phyloP scores from a whole-genome alignment of 148 eudicot genomes.

The Pouteria glomerata region DNA sequence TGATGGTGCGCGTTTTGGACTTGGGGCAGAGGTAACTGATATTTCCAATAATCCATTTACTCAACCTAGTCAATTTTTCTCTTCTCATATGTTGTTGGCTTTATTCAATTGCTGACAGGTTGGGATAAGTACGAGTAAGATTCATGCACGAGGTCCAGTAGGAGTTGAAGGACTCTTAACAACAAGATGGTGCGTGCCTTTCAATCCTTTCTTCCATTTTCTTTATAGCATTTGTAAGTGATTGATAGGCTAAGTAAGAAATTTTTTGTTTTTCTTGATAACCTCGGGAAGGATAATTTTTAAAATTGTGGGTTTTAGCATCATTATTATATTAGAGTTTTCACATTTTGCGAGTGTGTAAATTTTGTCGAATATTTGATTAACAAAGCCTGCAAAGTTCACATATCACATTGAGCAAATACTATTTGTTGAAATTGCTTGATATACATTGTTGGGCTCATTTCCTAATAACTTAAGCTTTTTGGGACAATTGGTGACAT shows the following conservation, averaged over 20 bases:
- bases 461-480: too few relatives aligned
- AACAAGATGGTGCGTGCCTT: conserved; percentile 63
- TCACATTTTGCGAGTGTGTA: too few relatives aligned
- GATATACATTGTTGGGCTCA: too few relatives aligned
- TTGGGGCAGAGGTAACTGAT: conserved; percentile 82
- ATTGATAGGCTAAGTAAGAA: not conserved
- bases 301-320: not conserved
- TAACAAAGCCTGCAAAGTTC: too few relatives aligned
- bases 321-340: not conserved
- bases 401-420: too few relatives aligned
- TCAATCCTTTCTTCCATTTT: not conserved
- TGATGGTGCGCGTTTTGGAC: conserved; percentile 91
- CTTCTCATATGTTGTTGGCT: not conserved
- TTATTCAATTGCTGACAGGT: conserved; percentile 40
- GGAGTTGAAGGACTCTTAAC: conserved; percentile 93
- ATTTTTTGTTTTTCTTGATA: not conserved
- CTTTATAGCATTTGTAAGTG: not conserved
- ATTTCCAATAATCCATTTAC: not conserved
- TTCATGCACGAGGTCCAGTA: conserved; percentile 96
- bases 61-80: not conserved
- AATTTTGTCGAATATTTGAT: too few relatives aligned
- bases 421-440: too few relatives aligned
- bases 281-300: not conserved
- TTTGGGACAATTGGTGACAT: too few relatives aligned
- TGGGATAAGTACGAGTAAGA: conserved; percentile 88